A percentile compares a stretch with the other conserved stretches of the same genome.
Conservation (phyloP, 2,329 filamentous ascomycete species). For the Penicillium vulpinum region DNA sequence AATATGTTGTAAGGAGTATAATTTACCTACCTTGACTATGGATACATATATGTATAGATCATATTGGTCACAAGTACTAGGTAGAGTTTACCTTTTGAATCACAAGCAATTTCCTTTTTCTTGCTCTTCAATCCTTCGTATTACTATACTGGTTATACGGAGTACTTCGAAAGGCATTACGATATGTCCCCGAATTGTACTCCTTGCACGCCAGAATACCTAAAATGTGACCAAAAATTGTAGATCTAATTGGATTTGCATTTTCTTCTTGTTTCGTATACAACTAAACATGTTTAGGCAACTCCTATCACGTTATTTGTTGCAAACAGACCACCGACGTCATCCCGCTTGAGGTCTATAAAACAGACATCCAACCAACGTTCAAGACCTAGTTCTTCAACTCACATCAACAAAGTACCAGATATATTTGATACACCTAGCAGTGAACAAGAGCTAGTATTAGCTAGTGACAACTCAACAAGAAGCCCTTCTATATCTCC, state of each 20-base stretch:
- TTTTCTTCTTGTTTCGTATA: neutral
- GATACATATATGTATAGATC: neutral
- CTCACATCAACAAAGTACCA: neutral
- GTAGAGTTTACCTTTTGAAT: neutral
- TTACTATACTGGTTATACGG: too few species aligned
- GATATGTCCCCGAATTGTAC: neutral
- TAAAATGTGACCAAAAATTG: neutral
- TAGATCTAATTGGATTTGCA: neutral
- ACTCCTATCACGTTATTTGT: neutral
- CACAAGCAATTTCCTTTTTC: neutral
- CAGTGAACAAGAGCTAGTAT: neutral
- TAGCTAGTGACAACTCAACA: neutral
- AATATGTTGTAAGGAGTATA: too few species aligned
- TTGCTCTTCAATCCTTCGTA: too few species aligned
- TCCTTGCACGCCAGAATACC: neutral
- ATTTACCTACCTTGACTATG: neutral
- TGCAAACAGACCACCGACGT: conserved; percentile 21
- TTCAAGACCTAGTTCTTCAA: neutral
- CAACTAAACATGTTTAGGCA: neutral
- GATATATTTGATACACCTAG: neutral
- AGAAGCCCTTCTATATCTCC: neutral
- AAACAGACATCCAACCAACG: neutral
- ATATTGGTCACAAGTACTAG: neutral
- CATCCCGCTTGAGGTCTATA: conserved; percentile 19
- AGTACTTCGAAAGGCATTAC: neutral